phyloP scores from a whole-genome alignment of 1,284 basidiomycete species.

The Sphagnurus paluster region DNA sequence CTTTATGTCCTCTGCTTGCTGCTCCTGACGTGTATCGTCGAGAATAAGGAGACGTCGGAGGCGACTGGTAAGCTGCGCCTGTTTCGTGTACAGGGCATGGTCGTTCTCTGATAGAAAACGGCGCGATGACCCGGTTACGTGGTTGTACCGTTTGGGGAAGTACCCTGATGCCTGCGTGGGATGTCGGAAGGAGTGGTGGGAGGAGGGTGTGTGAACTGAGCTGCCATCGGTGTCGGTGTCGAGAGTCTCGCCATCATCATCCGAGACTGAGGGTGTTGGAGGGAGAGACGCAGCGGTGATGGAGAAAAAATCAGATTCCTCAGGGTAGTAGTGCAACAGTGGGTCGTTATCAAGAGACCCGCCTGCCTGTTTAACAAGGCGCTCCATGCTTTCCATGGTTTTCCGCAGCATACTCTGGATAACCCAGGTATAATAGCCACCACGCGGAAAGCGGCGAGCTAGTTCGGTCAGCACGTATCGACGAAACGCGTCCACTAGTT shows the following conservation, averaged over 20 bases:
- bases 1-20: slow-evolving; percentile 34
- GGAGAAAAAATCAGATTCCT: slow-evolving; percentile 22
- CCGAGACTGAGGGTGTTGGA: slow-evolving; percentile 27
- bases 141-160: slow-evolving; percentile 9
- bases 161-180: slow-evolving; percentile 2
- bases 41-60: slow-evolving; percentile 40
- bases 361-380: slow-evolving; percentile 43
- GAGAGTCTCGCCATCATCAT: slow-evolving; percentile 38
- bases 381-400: slow-evolving; percentile 46
- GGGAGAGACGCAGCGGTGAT: slow-evolving; percentile 22
- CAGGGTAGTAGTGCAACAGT: slow-evolving; percentile 10
- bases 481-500: slow-evolving; percentile 75
- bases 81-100: slow-evolving; percentile 34
- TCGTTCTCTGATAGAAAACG: slow-evolving; percentile 17
- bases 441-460: slow-evolving; percentile 27
- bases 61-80: slow-evolving; percentile 36
- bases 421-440: slow-evolving; percentile 54
- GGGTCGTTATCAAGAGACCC: slow-evolving; percentile 12
- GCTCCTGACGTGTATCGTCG: slow-evolving; percentile 35
- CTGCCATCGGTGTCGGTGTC: slow-evolving; percentile 50
- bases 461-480: slow-evolving; percentile 61
- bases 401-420: slow-evolving; percentile 53
- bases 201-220: slow-evolving; percentile 54
- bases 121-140: slow-evolving; percentile 12
- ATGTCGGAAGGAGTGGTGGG: slow-evolving; percentile 28